Evolutionary conservation across 345 rosid genomes (phyloP), one percentile per base, ranked within the genome.

Genomic region (Gossypium australe): DNA sequence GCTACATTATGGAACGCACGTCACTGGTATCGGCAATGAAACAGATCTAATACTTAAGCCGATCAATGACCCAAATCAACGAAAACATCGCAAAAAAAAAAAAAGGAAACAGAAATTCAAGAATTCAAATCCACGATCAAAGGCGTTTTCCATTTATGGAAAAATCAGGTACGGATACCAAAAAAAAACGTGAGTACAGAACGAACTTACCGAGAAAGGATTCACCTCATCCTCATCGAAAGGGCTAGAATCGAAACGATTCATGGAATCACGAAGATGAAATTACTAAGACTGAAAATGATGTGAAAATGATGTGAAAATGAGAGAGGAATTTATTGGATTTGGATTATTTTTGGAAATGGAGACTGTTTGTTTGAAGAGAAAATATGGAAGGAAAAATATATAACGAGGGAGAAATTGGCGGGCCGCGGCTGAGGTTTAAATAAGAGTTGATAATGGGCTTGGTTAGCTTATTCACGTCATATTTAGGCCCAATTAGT

Each of bases 211-310:
- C 84, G 98, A 89, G 79, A 93, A 95, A 72, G 98, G 97, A 85
- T 93, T 95, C 78, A 88, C 87, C 58, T 90, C 91, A 20, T 90
- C 97, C 29, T 89, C 99, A 25, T 86, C 97, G 83, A 91, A 93
- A 8, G 97, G 88, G 79, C 83, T 95, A 67, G 94, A 70, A 78
- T 90, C 90, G 81, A 79, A 83, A 69, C 85, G 92, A 77, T 87
- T 89, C 99, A 93, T 67, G 51, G 75, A 79, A 84, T 62, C 72
- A 76, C 4, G n/a, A 59, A 61, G 22, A 41, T 13, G 65, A 58
- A 38, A 56, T 6, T 24, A n/a, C 45, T 17, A 38, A 52, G 2
- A 55, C 67, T 29, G 60, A 52, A 48, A 74, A 34, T 51, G 53
- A 74, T 18, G 71, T 29, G 60, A 52, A 48, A 74, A 34, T 51